These are phyloP conservation scores for Pachysolen tannophilus DNA, from an alignment of 805 yeast genomes.

Conservation along the genomic window DNA sequence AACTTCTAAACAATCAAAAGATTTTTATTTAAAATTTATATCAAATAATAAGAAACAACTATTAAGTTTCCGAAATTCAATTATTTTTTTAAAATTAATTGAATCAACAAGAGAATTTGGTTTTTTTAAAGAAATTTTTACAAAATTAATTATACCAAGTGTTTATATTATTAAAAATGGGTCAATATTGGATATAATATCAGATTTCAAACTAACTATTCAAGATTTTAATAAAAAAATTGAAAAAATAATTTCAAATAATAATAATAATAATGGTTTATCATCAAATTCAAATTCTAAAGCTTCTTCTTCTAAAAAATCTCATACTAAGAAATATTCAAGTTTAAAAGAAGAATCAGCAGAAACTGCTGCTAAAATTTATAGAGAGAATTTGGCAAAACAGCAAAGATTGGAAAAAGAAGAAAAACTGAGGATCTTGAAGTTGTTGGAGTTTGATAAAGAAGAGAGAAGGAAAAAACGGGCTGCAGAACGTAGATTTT, in stretches of 20 bases:
- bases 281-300: not conserved
- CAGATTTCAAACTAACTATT: conserved; percentile 19
- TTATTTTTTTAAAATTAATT: conserved; percentile 33
- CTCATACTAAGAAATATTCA: conserved; percentile 7
- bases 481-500: conserved; percentile 1
- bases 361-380: conserved; percentile 27
- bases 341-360: conserved; percentile 33
- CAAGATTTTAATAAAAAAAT: conserved; percentile 21
- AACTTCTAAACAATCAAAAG: conserved; percentile 15
- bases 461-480: conserved; percentile 29
- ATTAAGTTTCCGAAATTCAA: conserved; percentile 16
- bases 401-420: conserved; percentile 29
- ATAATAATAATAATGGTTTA: not conserved
- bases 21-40: conserved; percentile 14
- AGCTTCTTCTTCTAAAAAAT: conserved; percentile 1
- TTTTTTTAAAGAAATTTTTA: conserved; percentile 49
- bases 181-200: conserved; percentile 33
- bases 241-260: conserved; percentile 10
- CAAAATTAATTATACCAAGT: conserved; percentile 43
- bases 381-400: conserved; percentile 28
- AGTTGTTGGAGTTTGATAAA: conserved; percentile 44
- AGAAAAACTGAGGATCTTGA: conserved; percentile 50
- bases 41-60: conserved; percentile 13
- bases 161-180: conserved; percentile 46
- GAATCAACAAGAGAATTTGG: conserved; percentile 34